A percentile compares a stretch with the other conserved stretches of the same genome.
Conservation (phyloP, 768 basidiomycete species). For the Leucogyrophana mollusca region DNA sequence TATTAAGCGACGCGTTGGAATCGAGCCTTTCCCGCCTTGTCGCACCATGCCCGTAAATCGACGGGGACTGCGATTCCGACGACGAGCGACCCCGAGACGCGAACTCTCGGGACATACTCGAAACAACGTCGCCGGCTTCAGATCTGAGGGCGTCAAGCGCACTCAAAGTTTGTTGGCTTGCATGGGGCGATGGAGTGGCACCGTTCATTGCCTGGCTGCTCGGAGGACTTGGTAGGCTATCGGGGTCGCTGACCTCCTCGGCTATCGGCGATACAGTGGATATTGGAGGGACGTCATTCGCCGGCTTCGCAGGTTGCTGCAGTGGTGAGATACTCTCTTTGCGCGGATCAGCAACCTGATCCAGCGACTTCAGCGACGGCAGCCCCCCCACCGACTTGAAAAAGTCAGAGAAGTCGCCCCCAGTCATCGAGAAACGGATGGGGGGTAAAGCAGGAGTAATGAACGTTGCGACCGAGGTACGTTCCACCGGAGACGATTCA, state of each 20-base stretch:
- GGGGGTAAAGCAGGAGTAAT: conserved; percentile 88
- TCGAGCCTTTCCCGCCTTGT: conserved; percentile 21
- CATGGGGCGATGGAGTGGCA: not conserved
- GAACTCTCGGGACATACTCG: conserved; percentile 12
- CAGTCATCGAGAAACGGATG: conserved; percentile 86
- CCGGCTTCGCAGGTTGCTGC: conserved; percentile 19
- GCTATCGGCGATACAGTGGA: conserved; percentile 1
- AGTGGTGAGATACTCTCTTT: conserved; percentile 33
- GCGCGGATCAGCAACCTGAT: conserved; percentile 39
- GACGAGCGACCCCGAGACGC: conserved; percentile 23
- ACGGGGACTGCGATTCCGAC: conserved; percentile 29
- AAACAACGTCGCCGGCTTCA: conserved; percentile 13
- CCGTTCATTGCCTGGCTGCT: not conserved
- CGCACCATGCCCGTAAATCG: conserved; percentile 4
- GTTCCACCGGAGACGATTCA: conserved; percentile 66
- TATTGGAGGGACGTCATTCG: conserved; percentile 13
- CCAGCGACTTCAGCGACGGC: conserved; percentile 45
- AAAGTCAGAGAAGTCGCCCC: conserved; percentile 77
- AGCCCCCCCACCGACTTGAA: conserved; percentile 57
- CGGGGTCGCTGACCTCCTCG: not conserved
- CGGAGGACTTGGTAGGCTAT: not conserved
- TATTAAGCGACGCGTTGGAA: conserved; percentile 22
- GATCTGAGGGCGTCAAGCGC: not conserved
- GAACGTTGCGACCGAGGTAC: conserved; percentile 69
- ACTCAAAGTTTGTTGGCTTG: not conserved